Percentiles rank a stretch among this genome's conserved stretches.
Evolutionary conservation across 331 rosid species (phyloP).

Genomic region (Rosa hybrid): DNA sequence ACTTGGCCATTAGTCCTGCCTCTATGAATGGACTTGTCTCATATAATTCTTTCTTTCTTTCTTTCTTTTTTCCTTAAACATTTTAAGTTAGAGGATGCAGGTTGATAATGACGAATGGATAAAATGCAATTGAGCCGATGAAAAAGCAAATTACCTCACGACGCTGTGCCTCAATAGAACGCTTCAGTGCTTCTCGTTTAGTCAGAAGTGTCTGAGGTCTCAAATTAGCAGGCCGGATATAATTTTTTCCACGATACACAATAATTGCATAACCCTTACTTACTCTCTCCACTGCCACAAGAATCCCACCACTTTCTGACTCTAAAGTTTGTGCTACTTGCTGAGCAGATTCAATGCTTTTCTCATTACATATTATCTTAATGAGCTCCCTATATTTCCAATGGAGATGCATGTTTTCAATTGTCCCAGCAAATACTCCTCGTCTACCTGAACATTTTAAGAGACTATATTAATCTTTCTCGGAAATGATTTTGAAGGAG

Average conservation of each 20-base stretch:
- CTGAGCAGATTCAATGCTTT: constrained; percentile 50
- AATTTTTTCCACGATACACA: constrained; percentile 94
- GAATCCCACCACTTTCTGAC: constrained; percentile 93
- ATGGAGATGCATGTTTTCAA: constrained; percentile 98
- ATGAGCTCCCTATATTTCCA: constrained; percentile 99
- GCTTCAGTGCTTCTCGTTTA: constrained; percentile 74
- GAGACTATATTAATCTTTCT: constrained; percentile 18
- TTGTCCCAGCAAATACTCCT: constrained; percentile 91
- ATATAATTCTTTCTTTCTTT: neutral
- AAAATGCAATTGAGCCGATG: constrained; percentile 1
- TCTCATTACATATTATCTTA: constrained; percentile 62
- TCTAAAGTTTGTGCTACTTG: constrained; percentile 75
- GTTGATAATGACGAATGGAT: neutral
- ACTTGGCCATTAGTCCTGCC: neutral
- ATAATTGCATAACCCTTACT: constrained; percentile 77
- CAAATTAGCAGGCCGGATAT: constrained; percentile 70
- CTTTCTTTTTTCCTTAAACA: too few relatives aligned
- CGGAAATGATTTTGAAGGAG: constrained; percentile 1
- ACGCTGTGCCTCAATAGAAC: constrained; percentile 88
- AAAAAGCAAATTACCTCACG: constrained; percentile 56
- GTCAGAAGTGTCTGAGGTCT: constrained; percentile 83
- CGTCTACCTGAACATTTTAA: constrained; percentile 69
- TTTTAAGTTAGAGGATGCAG: neutral
- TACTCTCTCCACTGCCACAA: constrained; percentile 83
- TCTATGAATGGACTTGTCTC: neutral